phyloP scores from a whole-genome alignment of 768 basidiomycete genomes.

The Galerina sulciceps region DNA sequence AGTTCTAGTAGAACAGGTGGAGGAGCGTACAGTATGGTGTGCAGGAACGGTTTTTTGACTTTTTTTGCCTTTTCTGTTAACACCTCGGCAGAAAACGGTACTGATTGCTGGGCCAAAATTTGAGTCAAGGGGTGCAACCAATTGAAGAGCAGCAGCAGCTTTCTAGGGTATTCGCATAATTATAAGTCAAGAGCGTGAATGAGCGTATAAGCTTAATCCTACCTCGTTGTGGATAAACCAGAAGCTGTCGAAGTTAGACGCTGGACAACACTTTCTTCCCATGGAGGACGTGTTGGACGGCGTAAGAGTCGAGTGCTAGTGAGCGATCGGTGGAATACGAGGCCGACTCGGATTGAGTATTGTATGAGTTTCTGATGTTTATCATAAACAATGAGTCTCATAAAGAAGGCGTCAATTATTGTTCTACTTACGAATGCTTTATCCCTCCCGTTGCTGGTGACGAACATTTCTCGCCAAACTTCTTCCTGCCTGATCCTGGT shows the following conservation, averaged over 20 bases:
- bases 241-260: constrained; percentile 66
- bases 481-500: constrained; percentile 62
- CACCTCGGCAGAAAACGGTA: constrained; percentile 59
- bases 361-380: constrained; percentile 78
- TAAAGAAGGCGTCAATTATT: not conserved
- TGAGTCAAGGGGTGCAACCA: constrained; percentile 79
- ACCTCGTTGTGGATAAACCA: constrained; percentile 81
- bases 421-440: constrained; percentile 74
- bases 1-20: constrained; percentile 84
- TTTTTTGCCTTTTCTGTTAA: constrained; percentile 38
- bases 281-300: constrained; percentile 46
- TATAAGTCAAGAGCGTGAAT: constrained; percentile 3
- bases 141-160: constrained; percentile 81
- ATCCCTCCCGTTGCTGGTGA: constrained; percentile 80
- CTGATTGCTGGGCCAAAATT: constrained; percentile 71
- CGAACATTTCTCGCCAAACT: constrained; percentile 80
- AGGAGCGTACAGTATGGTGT: constrained; percentile 76
- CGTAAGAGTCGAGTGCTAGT: constrained; percentile 51
- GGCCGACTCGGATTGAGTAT: constrained; percentile 77
- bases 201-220: constrained; percentile 10
- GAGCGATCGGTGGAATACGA: constrained; percentile 67
- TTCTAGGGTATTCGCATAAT: constrained; percentile 46
- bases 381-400: not conserved
- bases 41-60: constrained; percentile 65
- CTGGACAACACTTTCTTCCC: constrained; percentile 60